Evolutionary conservation across 768 basidiomycete genomes (phyloP).

Genomic region (Amanita thiersii): DNA sequence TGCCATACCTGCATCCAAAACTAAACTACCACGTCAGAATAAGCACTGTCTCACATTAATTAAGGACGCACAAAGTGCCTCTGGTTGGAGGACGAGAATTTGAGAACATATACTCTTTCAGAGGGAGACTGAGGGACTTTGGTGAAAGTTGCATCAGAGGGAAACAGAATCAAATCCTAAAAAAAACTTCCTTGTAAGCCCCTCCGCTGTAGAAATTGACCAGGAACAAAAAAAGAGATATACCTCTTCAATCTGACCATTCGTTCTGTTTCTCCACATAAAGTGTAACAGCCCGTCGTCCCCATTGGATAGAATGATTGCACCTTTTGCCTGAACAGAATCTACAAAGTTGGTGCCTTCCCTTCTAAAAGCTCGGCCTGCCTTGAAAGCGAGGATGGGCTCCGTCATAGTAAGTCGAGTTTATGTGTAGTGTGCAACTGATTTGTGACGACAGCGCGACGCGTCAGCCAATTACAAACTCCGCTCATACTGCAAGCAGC

Average conservation of each 20-base stretch:
- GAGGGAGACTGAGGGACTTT: conserved; percentile 57
- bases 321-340: conserved; percentile 62
- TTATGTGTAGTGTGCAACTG: conserved; percentile 7
- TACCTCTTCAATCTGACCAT: conserved; percentile 59
- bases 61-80: conserved; percentile 72
- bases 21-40: conserved; percentile 27
- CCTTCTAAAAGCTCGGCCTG: conserved; percentile 69
- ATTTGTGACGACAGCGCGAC: conserved; percentile 24
- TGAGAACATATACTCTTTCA: conserved; percentile 80
- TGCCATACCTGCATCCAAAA: conserved; percentile 81
- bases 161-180: conserved; percentile 84
- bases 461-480: conserved; percentile 28
- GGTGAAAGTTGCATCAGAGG: conserved; percentile 74
- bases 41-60: background rate
- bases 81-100: conserved; percentile 86
- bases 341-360: conserved; percentile 63
- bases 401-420: conserved; percentile 22
- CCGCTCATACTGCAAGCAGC: background rate
- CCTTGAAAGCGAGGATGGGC: conserved; percentile 50
- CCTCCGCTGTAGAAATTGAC: background rate
- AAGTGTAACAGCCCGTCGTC: conserved; percentile 78
- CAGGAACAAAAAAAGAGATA: conserved; percentile 12
- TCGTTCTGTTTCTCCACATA: conserved; percentile 68
- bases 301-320: conserved; percentile 55
- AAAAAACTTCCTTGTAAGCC: conserved; percentile 1